Percentiles rank a stretch among this genome's conserved stretches.
Conservation (phyloP, 2,329 filamentous ascomycete species). For the Ceratocystis papillata region DNA sequence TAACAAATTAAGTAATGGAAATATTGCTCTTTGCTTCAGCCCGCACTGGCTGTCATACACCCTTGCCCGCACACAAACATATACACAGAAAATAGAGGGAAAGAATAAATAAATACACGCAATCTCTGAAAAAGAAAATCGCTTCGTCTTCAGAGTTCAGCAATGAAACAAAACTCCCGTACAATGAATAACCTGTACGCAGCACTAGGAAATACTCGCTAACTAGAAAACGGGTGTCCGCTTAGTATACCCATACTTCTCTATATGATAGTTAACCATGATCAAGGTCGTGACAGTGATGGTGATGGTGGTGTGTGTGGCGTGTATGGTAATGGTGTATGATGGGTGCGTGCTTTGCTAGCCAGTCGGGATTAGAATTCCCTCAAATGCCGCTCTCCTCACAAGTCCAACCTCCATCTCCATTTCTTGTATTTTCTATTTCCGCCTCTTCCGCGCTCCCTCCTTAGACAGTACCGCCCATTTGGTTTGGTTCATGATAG, state of each 20-base stretch:
- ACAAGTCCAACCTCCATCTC: not conserved
- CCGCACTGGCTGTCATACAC: not conserved
- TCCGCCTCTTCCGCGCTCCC: not conserved
- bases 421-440: not conserved
- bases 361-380: not conserved
- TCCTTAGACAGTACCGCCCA: no score
- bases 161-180: conserved; percentile 11
- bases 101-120: not conserved
- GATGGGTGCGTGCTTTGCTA: not conserved
- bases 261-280: not conserved
- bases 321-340: not conserved
- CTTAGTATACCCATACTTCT: not conserved
- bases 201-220: conserved; percentile 6
- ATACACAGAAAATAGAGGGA: not conserved
- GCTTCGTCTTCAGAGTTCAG: not conserved
- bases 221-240: conserved; percentile 1
- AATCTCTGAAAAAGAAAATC: not conserved
- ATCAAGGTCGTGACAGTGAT: not conserved
- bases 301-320: not conserved
- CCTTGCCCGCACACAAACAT: not conserved
- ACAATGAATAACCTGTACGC: not conserved
- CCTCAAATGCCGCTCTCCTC: not conserved
- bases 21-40: not conserved
- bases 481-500: no score
- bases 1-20: conserved; percentile 8